A percentile compares a stretch with the other conserved stretches of the same genome.
These are phyloP conservation scores for Colletotrichum tofieldiae DNA, from an alignment of 2,329 filamentous ascomycete genomes.

Conservation along the genomic window DNA sequence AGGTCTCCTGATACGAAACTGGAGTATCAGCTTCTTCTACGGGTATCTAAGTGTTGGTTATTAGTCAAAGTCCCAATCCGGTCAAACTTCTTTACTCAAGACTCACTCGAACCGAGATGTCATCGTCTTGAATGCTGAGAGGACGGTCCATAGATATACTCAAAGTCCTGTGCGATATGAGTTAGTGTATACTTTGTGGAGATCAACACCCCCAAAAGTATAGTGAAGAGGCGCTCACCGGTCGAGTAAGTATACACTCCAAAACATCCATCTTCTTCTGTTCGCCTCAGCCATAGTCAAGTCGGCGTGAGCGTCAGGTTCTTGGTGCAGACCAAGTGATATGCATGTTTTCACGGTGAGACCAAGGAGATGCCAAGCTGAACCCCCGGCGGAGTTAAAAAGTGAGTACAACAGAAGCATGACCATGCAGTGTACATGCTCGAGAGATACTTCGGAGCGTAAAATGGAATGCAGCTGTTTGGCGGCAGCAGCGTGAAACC, in stretches of 20 bases:
- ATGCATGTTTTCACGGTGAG: conserved; percentile 27
- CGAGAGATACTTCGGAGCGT: neutral
- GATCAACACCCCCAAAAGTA: too few relatives aligned
- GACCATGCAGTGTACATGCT: conserved; percentile 29
- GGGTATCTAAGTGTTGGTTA: neutral
- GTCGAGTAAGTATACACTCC: conserved; percentile 34
- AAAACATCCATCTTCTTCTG: conserved; percentile 33
- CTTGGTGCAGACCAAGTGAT: conserved; percentile 16
- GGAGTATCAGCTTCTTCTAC: neutral
- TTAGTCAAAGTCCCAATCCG: neutral
- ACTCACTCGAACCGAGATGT: conserved; percentile 35
- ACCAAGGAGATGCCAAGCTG: conserved; percentile 29
- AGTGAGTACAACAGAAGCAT: conserved; percentile 35
- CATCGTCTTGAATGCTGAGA: conserved; percentile 33
- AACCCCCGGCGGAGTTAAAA: conserved; percentile 29
- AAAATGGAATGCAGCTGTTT: conserved; percentile 23
- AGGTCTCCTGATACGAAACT: neutral
- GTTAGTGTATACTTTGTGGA: neutral
- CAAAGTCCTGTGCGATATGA: neutral
- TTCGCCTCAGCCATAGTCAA: conserved; percentile 5
- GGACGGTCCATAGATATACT: conserved; percentile 38
- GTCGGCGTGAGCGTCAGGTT: conserved; percentile 13
- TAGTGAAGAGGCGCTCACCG: conserved; percentile 9
- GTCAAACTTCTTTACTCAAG: neutral
- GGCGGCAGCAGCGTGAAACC: conserved; percentile 11